These are phyloP conservation scores for Neurospora sp. DNA, from an alignment of 495 filamentous ascomycete species.

Conservation along the genomic window DNA sequence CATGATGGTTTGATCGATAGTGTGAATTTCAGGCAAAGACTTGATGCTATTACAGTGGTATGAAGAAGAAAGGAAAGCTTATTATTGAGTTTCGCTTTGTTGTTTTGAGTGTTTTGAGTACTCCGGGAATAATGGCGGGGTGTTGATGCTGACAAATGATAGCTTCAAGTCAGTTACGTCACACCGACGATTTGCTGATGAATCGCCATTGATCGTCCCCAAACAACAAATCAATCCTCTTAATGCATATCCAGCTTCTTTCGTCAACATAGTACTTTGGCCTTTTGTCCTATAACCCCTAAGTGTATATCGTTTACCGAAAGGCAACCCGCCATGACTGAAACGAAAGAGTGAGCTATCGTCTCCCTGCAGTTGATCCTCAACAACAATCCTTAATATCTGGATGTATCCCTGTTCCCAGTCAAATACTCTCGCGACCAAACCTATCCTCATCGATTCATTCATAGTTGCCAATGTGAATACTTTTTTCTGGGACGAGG, in stretches of 20 bases:
- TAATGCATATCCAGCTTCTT: not conserved
- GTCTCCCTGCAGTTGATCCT: too few relatives aligned
- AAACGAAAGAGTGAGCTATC: not conserved
- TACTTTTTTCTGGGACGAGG: not conserved
- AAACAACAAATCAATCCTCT: not conserved
- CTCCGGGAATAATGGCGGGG: not conserved
- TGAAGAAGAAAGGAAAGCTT: not conserved
- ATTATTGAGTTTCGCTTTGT: not conserved
- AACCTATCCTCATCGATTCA: not conserved
- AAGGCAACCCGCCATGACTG: not conserved
- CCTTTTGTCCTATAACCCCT: too few relatives aligned
- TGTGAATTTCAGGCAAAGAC: not conserved
- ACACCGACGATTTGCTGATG: not conserved
- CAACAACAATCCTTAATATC: too few relatives aligned
- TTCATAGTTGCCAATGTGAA: not conserved
- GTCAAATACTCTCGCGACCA: too few relatives aligned
- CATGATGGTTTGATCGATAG: constrained; percentile 2
- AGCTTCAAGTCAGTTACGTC: not conserved
- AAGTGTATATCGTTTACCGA: not conserved
- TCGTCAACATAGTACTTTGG: not conserved
- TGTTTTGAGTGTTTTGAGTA: not conserved
- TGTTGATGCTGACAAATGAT: not conserved
- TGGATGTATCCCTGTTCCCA: too few relatives aligned
- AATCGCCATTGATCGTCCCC: not conserved
- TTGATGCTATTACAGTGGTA: not conserved